phyloP scores from a whole-genome alignment of 495 filamentous ascomycete genomes.

The Aspergillus bertholletiae region DNA sequence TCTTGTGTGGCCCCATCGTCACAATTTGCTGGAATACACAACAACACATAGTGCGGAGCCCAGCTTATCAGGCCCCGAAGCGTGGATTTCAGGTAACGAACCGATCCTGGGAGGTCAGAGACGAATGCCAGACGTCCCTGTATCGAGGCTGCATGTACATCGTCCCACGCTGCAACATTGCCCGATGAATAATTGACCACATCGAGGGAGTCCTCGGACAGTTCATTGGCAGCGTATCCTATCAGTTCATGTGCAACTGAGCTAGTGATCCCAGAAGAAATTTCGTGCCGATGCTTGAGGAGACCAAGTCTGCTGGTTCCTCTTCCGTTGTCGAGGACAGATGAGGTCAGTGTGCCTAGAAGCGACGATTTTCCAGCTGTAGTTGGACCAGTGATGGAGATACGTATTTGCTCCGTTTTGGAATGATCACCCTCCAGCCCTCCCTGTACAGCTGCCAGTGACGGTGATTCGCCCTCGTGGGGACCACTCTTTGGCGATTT shows the following conservation, averaged over 20 bases:
- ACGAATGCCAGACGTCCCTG: slow-evolving; percentile 78
- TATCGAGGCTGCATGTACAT: slow-evolving; percentile 77
- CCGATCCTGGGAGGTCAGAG: slow-evolving; percentile 86
- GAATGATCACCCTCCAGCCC: slow-evolving; percentile 25
- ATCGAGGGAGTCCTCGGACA: slow-evolving; percentile 29
- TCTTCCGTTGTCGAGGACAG: slow-evolving; percentile 84
- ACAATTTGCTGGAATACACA: slow-evolving; percentile 84
- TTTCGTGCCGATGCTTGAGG: slow-evolving; percentile 92
- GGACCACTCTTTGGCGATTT: slow-evolving; percentile 3
- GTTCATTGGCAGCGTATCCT: slow-evolving; percentile 57
- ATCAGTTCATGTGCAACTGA: slow-evolving; percentile 91
- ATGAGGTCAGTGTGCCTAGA: slow-evolving; percentile 81
- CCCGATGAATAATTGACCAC: slow-evolving; percentile 85
- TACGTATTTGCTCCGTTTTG: slow-evolving; percentile 72
- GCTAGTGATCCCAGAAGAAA: slow-evolving; percentile 85
- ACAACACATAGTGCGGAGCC: slow-evolving; percentile 89
- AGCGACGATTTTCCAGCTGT: slow-evolving; percentile 93
- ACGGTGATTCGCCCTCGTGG: neutral
- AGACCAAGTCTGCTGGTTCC: slow-evolving; percentile 84
- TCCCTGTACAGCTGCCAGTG: neutral
- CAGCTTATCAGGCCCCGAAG: slow-evolving; percentile 87
- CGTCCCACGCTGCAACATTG: slow-evolving; percentile 89
- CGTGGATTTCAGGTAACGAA: slow-evolving; percentile 81
- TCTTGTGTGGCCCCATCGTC: slow-evolving; percentile 44
- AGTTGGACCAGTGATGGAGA: slow-evolving; percentile 86